Conservation (phyloP, 2,329 filamentous ascomycete species). For the Talaromyces funiculosus region DNA sequence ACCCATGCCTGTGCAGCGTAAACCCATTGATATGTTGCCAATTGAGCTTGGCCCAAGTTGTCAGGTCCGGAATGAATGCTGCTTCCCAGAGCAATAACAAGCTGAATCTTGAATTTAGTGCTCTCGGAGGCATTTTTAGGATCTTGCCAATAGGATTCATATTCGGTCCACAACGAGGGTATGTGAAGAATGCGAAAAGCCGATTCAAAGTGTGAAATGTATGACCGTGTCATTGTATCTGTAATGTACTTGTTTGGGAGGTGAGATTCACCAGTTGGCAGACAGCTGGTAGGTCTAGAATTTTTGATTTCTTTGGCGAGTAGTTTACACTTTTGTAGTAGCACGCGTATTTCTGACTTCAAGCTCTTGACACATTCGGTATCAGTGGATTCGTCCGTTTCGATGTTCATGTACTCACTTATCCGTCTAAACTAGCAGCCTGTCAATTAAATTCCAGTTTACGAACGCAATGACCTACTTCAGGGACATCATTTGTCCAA, state of each 20-base stretch:
- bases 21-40: neutral
- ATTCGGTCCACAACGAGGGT: slow-evolving; percentile 1
- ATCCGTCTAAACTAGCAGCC: neutral
- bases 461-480: neutral
- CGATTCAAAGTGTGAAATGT: neutral
- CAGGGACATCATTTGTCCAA: neutral
- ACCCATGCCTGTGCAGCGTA: slow-evolving; percentile 3
- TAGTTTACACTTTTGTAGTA: neutral
- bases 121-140: neutral
- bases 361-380: neutral
- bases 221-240: neutral
- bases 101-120: neutral
- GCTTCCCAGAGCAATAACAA: slow-evolving; percentile 2
- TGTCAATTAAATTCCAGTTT: neutral
- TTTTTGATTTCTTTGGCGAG: neutral
- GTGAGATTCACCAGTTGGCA: neutral
- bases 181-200: slow-evolving; percentile 2
- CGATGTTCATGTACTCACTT: neutral
- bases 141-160: slow-evolving; percentile 2
- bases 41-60: neutral
- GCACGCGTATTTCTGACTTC: neutral
- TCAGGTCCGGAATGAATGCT: neutral
- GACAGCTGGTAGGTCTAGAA: neutral
- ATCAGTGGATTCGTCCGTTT: neutral
- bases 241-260: neutral